Evolutionary conservation across 139 green algal genomes (phyloP).

Genomic region (Zygnema cylindricum): DNA sequence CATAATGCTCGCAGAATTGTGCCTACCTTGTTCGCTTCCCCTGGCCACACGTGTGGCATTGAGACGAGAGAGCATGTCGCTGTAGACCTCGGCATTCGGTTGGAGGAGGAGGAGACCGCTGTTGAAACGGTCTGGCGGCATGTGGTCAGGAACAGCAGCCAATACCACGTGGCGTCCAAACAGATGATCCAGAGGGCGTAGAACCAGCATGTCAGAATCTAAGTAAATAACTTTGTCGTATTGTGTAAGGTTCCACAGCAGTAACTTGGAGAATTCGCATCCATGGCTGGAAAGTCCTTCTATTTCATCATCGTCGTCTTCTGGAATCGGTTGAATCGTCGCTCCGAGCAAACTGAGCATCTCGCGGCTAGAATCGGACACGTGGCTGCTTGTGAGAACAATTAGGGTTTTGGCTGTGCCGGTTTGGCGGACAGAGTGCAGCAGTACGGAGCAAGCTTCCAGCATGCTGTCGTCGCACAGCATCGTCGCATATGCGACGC

Average conservation of each 20-base stretch:
- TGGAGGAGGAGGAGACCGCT: slow-evolving; percentile 33
- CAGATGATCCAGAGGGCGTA: slow-evolving; percentile 55
- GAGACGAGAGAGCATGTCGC: slow-evolving; percentile 35
- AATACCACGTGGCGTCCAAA: slow-evolving; percentile 40
- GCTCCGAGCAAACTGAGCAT: slow-evolving; percentile 2
- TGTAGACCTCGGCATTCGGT: slow-evolving; percentile 34
- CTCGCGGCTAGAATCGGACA: slow-evolving; percentile 1
- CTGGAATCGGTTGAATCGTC: slow-evolving; percentile 2
- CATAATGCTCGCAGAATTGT: too few species aligned
- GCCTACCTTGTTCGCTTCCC: slow-evolving; percentile 67
- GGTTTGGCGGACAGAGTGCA: slow-evolving; percentile 24
- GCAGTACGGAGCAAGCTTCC: slow-evolving; percentile 8
- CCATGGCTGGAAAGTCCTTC: neutral
- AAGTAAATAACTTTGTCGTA: slow-evolving; percentile 61
- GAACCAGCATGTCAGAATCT: slow-evolving; percentile 59
- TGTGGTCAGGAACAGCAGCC: slow-evolving; percentile 29
- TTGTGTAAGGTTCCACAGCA: slow-evolving; percentile 42
- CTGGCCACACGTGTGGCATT: slow-evolving; percentile 1
- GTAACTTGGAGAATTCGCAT: slow-evolving; percentile 40
- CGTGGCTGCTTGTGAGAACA: slow-evolving; percentile 15
- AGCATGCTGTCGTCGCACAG: slow-evolving; percentile 40
- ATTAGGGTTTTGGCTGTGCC: slow-evolving; percentile 19
- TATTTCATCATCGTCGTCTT: neutral
- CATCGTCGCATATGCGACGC: slow-evolving; percentile 35
- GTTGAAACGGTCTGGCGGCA: slow-evolving; percentile 45